These are phyloP conservation scores for Hygrocybe coccinea DNA, from an alignment of 768 basidiomycete species.

Conservation along the genomic window DNA sequence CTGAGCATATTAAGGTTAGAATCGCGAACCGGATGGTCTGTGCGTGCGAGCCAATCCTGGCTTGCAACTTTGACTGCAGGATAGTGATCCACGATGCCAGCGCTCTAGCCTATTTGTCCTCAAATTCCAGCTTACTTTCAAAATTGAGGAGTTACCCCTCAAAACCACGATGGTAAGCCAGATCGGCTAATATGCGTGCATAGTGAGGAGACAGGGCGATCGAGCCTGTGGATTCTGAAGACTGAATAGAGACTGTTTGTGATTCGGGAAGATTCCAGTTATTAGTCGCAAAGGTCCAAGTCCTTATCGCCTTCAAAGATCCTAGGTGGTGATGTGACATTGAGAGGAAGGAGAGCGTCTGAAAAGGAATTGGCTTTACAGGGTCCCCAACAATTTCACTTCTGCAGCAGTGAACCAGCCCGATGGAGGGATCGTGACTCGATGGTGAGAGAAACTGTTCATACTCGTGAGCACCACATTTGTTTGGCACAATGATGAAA, in stretches of 20 bases:
- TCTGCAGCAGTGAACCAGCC: conserved; percentile 79
- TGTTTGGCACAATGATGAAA: no score
- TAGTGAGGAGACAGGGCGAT: conserved; percentile 63
- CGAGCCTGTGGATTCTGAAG: conserved; percentile 25
- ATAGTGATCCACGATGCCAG: conserved; percentile 66
- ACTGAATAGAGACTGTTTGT: background rate
- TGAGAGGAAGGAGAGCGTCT: no score
- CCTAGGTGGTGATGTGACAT: no score
- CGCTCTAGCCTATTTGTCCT: conserved; percentile 52
- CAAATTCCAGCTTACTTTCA: conserved; percentile 50
- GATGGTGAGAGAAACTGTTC: conserved; percentile 73
- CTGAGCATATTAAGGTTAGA: background rate
- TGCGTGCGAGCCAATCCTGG: conserved; percentile 59
- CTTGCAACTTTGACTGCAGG: conserved; percentile 52
- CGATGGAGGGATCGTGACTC: conserved; percentile 70
- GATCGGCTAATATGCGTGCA: conserved; percentile 58
- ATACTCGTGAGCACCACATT: no score
- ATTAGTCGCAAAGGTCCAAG: no score
- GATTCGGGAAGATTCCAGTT: no score
- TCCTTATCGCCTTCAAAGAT: no score
- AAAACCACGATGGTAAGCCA: conserved; percentile 71
- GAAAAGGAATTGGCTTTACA: conserved; percentile 44
- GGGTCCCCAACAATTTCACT: conserved; percentile 69
- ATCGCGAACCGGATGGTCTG: conserved; percentile 60
- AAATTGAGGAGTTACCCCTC: conserved; percentile 83